phyloP scores from a whole-genome alignment of 2,329 filamentous ascomycete species.

The Fusarium pininemorale region DNA sequence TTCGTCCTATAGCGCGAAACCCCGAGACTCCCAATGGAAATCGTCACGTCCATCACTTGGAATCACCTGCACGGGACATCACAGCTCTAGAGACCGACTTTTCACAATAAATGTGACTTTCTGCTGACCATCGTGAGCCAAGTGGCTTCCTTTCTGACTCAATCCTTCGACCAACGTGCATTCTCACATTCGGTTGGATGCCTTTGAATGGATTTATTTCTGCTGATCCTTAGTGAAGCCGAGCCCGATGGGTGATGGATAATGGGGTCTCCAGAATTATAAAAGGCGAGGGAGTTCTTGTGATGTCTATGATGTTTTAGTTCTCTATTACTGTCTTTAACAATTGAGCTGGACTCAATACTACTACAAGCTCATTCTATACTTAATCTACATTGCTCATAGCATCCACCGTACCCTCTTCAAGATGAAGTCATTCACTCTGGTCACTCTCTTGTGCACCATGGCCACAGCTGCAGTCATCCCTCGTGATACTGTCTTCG shows the following conservation, averaged over 20 bases:
- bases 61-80: conserved; percentile 41
- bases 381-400: background rate
- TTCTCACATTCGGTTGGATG: conserved; percentile 28
- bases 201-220: conserved; percentile 20
- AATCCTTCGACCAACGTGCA: conserved; percentile 33
- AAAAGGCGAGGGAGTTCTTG: conserved; percentile 18
- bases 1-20: conserved; percentile 34
- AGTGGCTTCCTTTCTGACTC: conserved; percentile 24
- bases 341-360: conserved; percentile 20
- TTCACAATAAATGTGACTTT: conserved; percentile 22
- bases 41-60: conserved; percentile 33
- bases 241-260: background rate
- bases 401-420: background rate
- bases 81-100: conserved; percentile 29
- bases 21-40: conserved; percentile 36
- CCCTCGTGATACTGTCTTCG: conserved; percentile 33
- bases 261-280: background rate
- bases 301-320: background rate
- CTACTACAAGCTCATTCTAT: background rate
- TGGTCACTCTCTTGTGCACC: conserved; percentile 33
- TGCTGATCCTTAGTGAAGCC: conserved; percentile 27
- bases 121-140: conserved; percentile 18
- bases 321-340: background rate
- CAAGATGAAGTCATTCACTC: conserved; percentile 32
- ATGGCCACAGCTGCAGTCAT: conserved; percentile 37